A percentile compares a stretch with the other conserved stretches of the same genome.
Evolutionary conservation across 2,329 filamentous ascomycete species (phyloP).

Genomic region (Mycosphaerella sp.): DNA sequence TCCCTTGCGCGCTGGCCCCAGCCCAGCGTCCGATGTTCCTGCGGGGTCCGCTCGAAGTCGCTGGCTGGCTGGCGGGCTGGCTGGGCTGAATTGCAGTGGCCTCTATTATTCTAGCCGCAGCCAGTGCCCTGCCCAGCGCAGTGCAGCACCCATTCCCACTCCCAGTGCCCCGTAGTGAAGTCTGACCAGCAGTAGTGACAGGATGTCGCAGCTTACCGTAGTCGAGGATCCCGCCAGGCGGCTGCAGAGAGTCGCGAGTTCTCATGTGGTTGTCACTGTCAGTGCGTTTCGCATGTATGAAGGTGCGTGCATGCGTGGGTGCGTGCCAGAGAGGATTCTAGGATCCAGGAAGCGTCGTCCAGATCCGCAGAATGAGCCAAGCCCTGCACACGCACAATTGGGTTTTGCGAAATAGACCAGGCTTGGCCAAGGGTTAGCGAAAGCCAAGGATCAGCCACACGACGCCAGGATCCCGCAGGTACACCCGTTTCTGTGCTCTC

Average conservation of each 20-base stretch:
- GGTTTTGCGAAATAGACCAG: background rate
- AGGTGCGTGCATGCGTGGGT: too few relatives aligned
- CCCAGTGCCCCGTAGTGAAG: too few relatives aligned
- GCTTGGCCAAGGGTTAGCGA: background rate
- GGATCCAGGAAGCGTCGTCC: background rate
- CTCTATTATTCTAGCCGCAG: too few relatives aligned
- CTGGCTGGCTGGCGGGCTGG: too few relatives aligned
- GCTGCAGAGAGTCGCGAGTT: background rate
- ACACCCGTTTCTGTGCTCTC: background rate
- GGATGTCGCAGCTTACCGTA: too few relatives aligned
- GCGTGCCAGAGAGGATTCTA: too few relatives aligned
- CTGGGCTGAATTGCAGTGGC: background rate
- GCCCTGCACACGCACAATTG: background rate
- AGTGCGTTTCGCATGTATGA: background rate
- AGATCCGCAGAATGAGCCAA: background rate
- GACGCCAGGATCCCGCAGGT: background rate
- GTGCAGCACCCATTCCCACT: too few relatives aligned
- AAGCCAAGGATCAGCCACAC: background rate
- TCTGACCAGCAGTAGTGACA: too few relatives aligned
- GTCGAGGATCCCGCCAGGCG: slow-evolving; percentile 1
- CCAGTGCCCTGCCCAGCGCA: too few relatives aligned
- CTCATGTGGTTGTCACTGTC: too few relatives aligned
- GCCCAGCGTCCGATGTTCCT: slow-evolving; percentile 8
- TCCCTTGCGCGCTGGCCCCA: slow-evolving; percentile 19
- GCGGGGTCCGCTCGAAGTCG: slow-evolving; percentile 10